Evolutionary conservation across 306 rosid genomes (phyloP).

Genomic region (Pueraria montana): DNA sequence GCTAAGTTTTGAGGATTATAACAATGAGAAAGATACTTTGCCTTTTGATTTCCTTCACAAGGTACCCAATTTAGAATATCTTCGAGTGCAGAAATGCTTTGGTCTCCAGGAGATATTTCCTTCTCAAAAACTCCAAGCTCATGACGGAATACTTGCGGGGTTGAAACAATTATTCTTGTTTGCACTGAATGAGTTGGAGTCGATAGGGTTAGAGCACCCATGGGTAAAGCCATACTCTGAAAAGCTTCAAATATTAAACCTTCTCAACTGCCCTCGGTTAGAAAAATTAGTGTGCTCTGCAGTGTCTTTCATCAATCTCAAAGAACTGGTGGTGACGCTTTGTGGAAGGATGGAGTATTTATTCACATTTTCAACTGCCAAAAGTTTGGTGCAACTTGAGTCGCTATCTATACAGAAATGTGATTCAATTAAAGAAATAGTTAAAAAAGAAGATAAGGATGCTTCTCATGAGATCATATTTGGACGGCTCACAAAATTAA

Average conservation of each 20-base stretch:
- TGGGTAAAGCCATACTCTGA: slow-evolving; percentile 20
- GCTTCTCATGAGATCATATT: not conserved
- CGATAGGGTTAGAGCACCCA: slow-evolving; percentile 21
- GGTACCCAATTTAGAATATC: not conserved
- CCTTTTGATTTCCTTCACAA: not conserved
- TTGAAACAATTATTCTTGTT: not conserved
- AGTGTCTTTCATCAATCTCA: not conserved
- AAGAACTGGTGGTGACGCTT: accelerated
- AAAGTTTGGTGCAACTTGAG: slow-evolving; percentile 34
- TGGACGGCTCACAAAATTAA: not conserved
- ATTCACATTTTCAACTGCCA: slow-evolving; percentile 37
- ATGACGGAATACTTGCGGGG: not conserved
- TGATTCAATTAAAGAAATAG: slow-evolving; percentile 4
- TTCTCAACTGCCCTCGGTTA: not conserved
- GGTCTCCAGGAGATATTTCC: not conserved
- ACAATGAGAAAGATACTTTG: not conserved
- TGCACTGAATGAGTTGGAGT: not conserved
- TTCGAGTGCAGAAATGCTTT: not conserved
- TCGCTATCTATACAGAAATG: not conserved
- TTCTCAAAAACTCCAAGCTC: not conserved
- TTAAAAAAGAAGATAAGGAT: slow-evolving; percentile 2
- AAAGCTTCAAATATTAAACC: not conserved
- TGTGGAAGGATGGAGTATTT: not conserved
- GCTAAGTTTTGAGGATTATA: not conserved
- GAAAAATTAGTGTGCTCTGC: not conserved